Percentiles rank a stretch among this genome's conserved stretches.
Evolutionary conservation across 768 basidiomycete species (phyloP).

Genomic region (Pisolithus albus): DNA sequence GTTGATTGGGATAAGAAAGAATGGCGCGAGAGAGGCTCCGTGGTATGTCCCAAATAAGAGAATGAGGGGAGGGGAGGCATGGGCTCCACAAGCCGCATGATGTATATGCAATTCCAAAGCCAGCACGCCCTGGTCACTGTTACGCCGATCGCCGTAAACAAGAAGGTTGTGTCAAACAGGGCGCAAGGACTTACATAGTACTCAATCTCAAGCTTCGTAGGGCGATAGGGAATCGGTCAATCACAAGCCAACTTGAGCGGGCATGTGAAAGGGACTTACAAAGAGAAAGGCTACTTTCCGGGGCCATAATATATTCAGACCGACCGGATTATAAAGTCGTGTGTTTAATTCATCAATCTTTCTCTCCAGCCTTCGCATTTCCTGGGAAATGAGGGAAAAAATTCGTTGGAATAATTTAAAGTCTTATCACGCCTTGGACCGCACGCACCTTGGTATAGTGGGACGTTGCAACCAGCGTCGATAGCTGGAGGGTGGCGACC

Average conservation of each 20-base stretch:
- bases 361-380: conserved; percentile 61
- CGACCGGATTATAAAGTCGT: conserved; percentile 74
- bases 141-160: not conserved
- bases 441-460: conserved; percentile 75
- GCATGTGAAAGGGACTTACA: conserved; percentile 48
- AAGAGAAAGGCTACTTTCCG: conserved; percentile 81
- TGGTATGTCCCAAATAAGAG: too few relatives aligned
- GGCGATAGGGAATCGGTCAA: conserved; percentile 1
- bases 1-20: too few relatives aligned
- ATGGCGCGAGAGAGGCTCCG: too few relatives aligned
- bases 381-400: conserved; percentile 38
- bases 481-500: conserved; percentile 75
- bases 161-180: not conserved
- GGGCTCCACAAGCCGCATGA: too few relatives aligned
- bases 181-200: conserved; percentile 65
- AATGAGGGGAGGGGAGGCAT: too few relatives aligned
- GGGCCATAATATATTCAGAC: conserved; percentile 85
- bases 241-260: not conserved
- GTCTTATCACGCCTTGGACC: too few relatives aligned
- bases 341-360: conserved; percentile 65
- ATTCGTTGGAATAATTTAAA: too few relatives aligned
- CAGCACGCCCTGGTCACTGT: not conserved
- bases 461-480: conserved; percentile 55
- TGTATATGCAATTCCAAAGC: not conserved
- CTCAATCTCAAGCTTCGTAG: conserved; percentile 81